Evolutionary conservation across 306 rosid species (phyloP), one percentile per base, ranked within the genome.

Genomic region (Lathyrus aphaca): DNA sequence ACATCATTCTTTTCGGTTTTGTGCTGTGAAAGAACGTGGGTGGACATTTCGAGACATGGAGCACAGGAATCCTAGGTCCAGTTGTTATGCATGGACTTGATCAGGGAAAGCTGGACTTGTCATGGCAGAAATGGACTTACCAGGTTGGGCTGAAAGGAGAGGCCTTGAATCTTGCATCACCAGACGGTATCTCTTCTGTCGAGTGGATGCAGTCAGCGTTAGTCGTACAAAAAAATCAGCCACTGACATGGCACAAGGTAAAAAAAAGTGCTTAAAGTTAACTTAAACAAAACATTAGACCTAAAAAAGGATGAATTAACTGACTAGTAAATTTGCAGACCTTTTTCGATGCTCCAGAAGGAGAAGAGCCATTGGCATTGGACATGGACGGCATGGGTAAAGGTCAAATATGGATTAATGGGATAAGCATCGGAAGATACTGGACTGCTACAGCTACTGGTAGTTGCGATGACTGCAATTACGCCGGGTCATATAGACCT

Each of bases 71-170:
- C 83, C 92, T 95, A 11, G 99, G 99, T 69, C 99, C 99, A 43
- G 88, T 95, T 71, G 99, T 87, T 45, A 87, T 95, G 63, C 97
- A 78, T 71, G 99, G 99, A 74, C 92, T 95, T 75, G 85, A 87
- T 72, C 92, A 83, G 66, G 97, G 99, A 82, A 95, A 91, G 65
- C 79, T 65, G 93, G 99, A 95, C 83, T 80, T 95, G 70, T 85
- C 97, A 42, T 87, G 97, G 99, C 84, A 88, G 70, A 89, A 87
- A 79, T 95, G 99, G 99, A 95, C 95, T 35, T 95, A 95, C 77
- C 96, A 95, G 97, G 99, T 91, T 32, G 99, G 99, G 30, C 82
- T 95, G 79, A 87, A 89, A 84, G 99, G 99, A 86, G 99, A 95
- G 77, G 82, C 99, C 76, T 74, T 91, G 95, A 85, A 89, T 77